phyloP scores from a whole-genome alignment of 495 filamentous ascomycete genomes.

The Talaromyces liani region DNA sequence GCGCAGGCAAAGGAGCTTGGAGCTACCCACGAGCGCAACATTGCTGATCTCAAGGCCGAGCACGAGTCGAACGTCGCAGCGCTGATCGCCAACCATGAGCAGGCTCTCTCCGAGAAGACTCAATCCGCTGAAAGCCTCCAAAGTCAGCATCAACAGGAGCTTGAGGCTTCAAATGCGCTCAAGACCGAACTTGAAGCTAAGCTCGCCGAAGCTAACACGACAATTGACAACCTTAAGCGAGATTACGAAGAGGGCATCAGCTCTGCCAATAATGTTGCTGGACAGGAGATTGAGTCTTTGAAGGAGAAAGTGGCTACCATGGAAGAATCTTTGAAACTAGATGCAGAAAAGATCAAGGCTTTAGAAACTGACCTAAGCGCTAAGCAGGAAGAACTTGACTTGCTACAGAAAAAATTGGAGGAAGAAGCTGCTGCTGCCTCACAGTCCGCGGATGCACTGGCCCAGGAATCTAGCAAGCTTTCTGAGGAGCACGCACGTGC shows the following conservation, averaged over 20 bases:
- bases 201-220: neutral
- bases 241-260: constrained; percentile 29
- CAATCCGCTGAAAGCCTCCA: constrained; percentile 26
- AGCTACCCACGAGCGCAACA: constrained; percentile 25
- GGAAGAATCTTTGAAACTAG: constrained; percentile 30
- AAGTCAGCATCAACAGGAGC: constrained; percentile 30
- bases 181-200: constrained; percentile 17
- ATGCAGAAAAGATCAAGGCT: constrained; percentile 32
- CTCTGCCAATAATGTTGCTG: constrained; percentile 28
- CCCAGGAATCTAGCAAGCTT: constrained; percentile 16
- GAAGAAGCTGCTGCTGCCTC: constrained; percentile 29
- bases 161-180: constrained; percentile 27
- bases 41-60: constrained; percentile 28
- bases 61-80: constrained; percentile 29
- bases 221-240: constrained; percentile 13
- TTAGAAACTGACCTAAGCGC: constrained; percentile 32
- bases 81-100: constrained; percentile 23
- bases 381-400: constrained; percentile 32
- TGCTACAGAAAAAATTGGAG: constrained; percentile 27
- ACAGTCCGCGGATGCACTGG: constrained; percentile 25
- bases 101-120: constrained; percentile 28
- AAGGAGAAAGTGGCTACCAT: constrained; percentile 32
- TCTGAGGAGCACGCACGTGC: constrained; percentile 26
- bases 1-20: constrained; percentile 35
- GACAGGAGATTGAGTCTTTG: constrained; percentile 35